A percentile compares a stretch with the other conserved stretches of the same genome.
Conservation (phyloP, 2,329 filamentous ascomycete species). For the Bipolaris oryzae region DNA sequence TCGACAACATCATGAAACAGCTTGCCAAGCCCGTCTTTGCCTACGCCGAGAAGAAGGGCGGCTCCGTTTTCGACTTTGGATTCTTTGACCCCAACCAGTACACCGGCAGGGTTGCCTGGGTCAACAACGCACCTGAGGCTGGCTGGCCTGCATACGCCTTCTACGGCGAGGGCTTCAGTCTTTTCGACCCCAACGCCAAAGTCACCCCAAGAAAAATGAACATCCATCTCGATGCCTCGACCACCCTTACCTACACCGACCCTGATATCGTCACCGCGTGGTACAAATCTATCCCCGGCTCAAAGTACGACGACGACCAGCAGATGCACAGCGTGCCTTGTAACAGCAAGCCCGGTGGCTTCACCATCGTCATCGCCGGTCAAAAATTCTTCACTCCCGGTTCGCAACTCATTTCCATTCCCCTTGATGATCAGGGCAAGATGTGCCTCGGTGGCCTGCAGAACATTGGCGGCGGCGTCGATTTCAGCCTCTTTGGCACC, state of each 20-base stretch:
- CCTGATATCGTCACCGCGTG: background rate
- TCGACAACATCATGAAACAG: background rate
- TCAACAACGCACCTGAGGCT: background rate
- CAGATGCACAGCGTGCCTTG: background rate
- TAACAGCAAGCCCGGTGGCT: background rate
- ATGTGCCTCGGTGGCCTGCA: background rate
- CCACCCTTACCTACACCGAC: background rate
- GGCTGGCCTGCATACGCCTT: background rate
- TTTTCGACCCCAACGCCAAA: background rate
- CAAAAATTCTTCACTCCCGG: background rate
- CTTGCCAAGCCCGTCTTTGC: background rate
- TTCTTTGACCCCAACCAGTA: background rate
- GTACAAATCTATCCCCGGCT: background rate
- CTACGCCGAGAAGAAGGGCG: background rate
- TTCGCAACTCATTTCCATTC: background rate
- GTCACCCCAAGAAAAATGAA: background rate
- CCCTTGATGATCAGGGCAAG: background rate
- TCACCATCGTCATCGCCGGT: background rate
- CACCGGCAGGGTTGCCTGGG: background rate
- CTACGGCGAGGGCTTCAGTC: background rate
- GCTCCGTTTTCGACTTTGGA: background rate
- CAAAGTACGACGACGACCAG: background rate
- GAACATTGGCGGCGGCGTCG: conserved; percentile 1
- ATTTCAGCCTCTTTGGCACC: background rate
- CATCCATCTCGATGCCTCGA: background rate